These are phyloP conservation scores for Zygoascus tannicola DNA, from an alignment of 805 yeast species.

Conservation along the genomic window DNA sequence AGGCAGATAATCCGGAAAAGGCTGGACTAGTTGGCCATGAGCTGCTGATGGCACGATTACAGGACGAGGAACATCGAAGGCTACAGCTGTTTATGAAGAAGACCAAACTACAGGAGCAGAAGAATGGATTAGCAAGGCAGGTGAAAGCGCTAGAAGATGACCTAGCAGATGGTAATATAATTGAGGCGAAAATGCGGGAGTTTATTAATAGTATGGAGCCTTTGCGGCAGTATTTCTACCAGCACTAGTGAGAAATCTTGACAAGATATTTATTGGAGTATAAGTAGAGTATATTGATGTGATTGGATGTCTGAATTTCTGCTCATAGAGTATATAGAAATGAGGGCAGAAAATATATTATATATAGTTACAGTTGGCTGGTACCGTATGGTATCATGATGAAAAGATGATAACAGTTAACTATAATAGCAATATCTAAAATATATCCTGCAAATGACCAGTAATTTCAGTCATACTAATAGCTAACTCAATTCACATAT, in stretches of 20 bases:
- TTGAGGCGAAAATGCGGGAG: slow-evolving; percentile 8
- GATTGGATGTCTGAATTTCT: background rate
- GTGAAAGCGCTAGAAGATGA: slow-evolving; percentile 13
- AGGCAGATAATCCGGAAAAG: slow-evolving; percentile 14
- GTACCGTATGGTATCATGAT: too few species aligned
- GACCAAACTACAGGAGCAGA: slow-evolving; percentile 13
- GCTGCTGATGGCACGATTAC: slow-evolving; percentile 18
- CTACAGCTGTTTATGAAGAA: slow-evolving; percentile 16
- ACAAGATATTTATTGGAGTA: too few species aligned
- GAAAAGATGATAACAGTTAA: too few species aligned
- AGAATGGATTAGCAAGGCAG: slow-evolving; percentile 9
- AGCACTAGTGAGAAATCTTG: slow-evolving; percentile 6
- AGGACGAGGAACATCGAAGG: slow-evolving; percentile 20
- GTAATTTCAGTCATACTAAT: too few species aligned
- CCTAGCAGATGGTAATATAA: slow-evolving; percentile 9
- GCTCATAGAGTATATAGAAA: too few species aligned
- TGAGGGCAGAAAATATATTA: too few species aligned
- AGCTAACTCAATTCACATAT: too few species aligned
- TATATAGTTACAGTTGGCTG: too few species aligned
- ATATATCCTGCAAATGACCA: too few species aligned
- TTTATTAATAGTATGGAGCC: slow-evolving; percentile 5
- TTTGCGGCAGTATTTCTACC: slow-evolving; percentile 7
- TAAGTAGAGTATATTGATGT: background rate
- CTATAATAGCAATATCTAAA: too few species aligned
- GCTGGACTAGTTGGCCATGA: slow-evolving; percentile 9